Conservation (phyloP, 176 grass and related monocot genomes). For the Raddia guianensis region DNA sequence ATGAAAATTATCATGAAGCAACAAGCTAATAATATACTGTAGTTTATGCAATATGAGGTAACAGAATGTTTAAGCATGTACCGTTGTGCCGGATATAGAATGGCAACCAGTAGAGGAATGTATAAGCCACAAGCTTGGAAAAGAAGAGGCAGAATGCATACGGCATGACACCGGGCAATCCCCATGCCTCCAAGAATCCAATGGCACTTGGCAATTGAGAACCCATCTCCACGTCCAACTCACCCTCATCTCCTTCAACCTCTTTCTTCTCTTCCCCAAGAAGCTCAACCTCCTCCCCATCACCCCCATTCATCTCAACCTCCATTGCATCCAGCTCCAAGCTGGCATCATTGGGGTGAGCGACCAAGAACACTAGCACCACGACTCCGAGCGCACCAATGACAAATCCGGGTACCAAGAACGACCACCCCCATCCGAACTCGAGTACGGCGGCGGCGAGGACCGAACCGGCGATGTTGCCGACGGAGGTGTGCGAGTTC, state of each 20-base stretch:
- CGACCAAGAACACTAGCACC: slow-evolving; percentile 60
- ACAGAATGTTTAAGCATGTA: slow-evolving; percentile 23
- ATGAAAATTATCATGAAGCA: background rate
- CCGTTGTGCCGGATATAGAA: slow-evolving; percentile 93
- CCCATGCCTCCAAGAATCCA: slow-evolving; percentile 96
- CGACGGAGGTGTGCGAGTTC: slow-evolving; percentile 86
- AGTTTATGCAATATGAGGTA: background rate
- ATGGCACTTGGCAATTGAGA: slow-evolving; percentile 56
- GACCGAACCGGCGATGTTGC: slow-evolving; percentile 83
- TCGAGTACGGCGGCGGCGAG: slow-evolving; percentile 83
- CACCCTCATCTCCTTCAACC: slow-evolving; percentile 34
- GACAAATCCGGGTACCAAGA: slow-evolving; percentile 59
- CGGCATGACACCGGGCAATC: slow-evolving; percentile 61
- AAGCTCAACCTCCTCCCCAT: slow-evolving; percentile 57
- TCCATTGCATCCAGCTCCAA: slow-evolving; percentile 48
- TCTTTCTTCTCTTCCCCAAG: slow-evolving; percentile 61
- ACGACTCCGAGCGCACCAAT: slow-evolving; percentile 53
- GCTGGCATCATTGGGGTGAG: slow-evolving; percentile 65
- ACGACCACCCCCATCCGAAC: slow-evolving; percentile 93
- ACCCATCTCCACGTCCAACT: slow-evolving; percentile 36
- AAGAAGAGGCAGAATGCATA: slow-evolving; percentile 98
- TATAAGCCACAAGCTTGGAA: slow-evolving; percentile 95
- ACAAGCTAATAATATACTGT: background rate
- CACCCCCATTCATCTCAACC: slow-evolving; percentile 76
- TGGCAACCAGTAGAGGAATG: slow-evolving; percentile 94